Base-by-base conservation (phyloP, 2,329 filamentous ascomycete species). In the Pseudocercospora cruenta region DNA sequence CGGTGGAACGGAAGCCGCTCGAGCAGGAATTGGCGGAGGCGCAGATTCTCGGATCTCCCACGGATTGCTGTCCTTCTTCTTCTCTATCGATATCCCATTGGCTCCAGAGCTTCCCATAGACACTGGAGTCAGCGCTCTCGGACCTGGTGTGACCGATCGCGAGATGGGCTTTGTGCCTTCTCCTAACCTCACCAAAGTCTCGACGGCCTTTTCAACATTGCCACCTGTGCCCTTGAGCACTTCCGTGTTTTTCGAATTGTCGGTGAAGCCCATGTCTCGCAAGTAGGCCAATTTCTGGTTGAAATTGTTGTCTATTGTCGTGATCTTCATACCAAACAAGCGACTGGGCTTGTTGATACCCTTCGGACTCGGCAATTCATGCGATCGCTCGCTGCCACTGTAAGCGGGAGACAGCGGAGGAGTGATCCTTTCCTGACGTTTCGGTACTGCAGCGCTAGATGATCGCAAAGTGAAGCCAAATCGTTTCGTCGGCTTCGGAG, bases 241-340 rank as follows among this genome's bases (percentile, higher is more conserved):
- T 60, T 90, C 88, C 4, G 88, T 84, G 75, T 97, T 98, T 66
- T 91, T 88, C 72, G 90, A 91, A 49, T 90, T 88, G 76, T 99
- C 93, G 3, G 82, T 83, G 74, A 99, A 99, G 0, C 95, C 95
- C 93, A 98, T 96, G 64, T 97, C 93, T 63, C 89, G 87, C 64
- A 99, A 81, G 60, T 88, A 89, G 2, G 84, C 83, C 76, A 98
- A 80, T 78, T 98, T 98, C 58, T 86, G 84, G 51, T 96, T 92
- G 62, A 89, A 85, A 65, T 89, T 88, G 70, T 91, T 82, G 66
- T 82, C 86, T 26, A 95, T 82, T 55, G 87, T 89, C 10, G 74
- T 75, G 57, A 76, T 77, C 63, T 72, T 76, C 75, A 77, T 77
- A 26, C 75, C 75, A 62, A 77, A 77, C 55, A 77, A 58, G 61